Evolutionary conservation across 768 basidiomycete species (phyloP), one percentile per base, ranked within the genome.

Genomic region (Crepidotus variabilis): DNA sequence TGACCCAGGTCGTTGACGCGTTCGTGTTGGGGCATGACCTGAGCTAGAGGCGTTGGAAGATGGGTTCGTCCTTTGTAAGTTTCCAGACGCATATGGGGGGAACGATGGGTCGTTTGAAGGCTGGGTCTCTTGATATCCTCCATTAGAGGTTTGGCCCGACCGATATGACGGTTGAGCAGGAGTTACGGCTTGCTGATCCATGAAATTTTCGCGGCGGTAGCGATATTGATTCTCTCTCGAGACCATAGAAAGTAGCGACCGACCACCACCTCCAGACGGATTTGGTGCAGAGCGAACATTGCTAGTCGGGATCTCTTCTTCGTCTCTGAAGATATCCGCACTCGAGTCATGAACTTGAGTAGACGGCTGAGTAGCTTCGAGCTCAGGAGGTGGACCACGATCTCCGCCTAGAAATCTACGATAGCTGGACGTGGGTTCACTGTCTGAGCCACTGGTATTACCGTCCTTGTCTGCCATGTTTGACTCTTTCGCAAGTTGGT

Each of bases 341-440:
- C 35, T 50, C 7, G 58, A 61, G 33, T 69, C 63, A 11, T 71
- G 71, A 6, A 60, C 50, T 47, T 75, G 72, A 3, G 73, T 73
- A 2, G 71, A 72, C 2, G 69, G 69, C 55, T 77, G 76, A 18
- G 75, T 76, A 10, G 67, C 60, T 34, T 59, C 56, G 34, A 61
- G 58, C 21, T 56, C 55, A 10, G 48, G 52, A n/a, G 52, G 51
- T 1, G 62, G 54, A 6, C 58, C 52, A 11, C 23, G 51, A 10
- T 56, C 70, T 55, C 69, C 75, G 61, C 69, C 70, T 33, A 76
- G 65, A 56, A 75, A 65, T 32, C 69, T 67, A 53, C 72, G 72
- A 53, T 74, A 76, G 20, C 73, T 78, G 1, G 78, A 78, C 22
- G 75, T 69, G 28, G 72, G 72, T 32, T 64, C 67, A 57, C 69